These are phyloP conservation scores for Eragrostis tef DNA, from an alignment of 202 grass and related monocot genomes.

Conservation along the genomic window DNA sequence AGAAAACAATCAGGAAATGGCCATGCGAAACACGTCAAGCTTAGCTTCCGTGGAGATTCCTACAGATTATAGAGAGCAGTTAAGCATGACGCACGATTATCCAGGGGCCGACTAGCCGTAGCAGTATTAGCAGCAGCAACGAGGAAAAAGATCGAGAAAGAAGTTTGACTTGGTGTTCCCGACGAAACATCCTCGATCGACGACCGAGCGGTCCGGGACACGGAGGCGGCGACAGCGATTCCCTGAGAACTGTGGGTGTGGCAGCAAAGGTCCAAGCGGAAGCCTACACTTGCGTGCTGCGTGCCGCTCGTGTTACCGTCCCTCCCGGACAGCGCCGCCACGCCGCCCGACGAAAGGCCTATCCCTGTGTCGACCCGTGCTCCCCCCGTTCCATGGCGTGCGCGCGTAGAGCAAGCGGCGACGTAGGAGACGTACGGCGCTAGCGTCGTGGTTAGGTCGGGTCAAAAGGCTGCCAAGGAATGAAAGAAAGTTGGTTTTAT, in stretches of 20 bases:
- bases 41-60: neutral
- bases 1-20: neutral
- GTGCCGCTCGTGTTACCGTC: constrained; percentile 35
- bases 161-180: constrained; percentile 13
- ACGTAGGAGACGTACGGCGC: constrained; percentile 22
- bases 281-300: constrained; percentile 29
- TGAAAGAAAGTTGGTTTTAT: constrained; percentile 14
- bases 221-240: constrained; percentile 10
- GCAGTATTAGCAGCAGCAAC: neutral
- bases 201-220: neutral
- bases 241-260: neutral
- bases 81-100: no score
- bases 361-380: neutral
- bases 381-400: neutral
- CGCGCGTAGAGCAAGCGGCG: no score
- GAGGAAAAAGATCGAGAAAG: neutral
- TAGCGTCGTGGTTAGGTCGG: neutral
- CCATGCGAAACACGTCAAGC: constrained; percentile 5
- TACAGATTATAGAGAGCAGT: no score
- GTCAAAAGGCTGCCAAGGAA: neutral
- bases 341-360: neutral
- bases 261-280: constrained; percentile 22
- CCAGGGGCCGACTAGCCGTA: no score
- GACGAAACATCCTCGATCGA: neutral
- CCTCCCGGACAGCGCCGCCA: constrained; percentile 5